Percentiles rank a stretch among this genome's conserved stretches.
phyloP scores from a whole-genome alignment of 495 filamentous ascomycete species.

The Aspergillus carlsbadensis region DNA sequence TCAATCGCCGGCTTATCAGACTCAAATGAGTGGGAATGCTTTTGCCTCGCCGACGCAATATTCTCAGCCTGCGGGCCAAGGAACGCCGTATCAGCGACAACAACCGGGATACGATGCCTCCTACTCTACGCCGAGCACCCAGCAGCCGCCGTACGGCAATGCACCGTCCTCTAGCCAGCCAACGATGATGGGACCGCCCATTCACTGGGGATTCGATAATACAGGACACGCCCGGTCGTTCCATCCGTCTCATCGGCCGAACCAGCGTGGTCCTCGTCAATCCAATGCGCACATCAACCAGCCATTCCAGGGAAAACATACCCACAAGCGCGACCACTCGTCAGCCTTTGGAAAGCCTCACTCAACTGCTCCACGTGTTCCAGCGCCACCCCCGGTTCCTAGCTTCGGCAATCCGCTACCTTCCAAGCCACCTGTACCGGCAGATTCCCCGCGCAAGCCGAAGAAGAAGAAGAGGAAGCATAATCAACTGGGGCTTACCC shows the following conservation, averaged over 20 bases:
- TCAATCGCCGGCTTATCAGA: slow-evolving; percentile 26
- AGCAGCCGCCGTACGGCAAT: slow-evolving; percentile 27
- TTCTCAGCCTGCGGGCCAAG: slow-evolving; percentile 28
- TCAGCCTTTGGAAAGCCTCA: slow-evolving; percentile 45
- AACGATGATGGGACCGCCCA: slow-evolving; percentile 56
- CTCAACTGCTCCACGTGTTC: slow-evolving; percentile 36
- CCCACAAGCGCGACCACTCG: slow-evolving; percentile 40
- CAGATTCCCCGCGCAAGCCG: slow-evolving; percentile 36
- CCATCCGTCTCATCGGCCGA: slow-evolving; percentile 20
- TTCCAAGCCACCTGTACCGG: slow-evolving; percentile 59
- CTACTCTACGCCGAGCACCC: slow-evolving; percentile 25
- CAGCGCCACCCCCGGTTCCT: slow-evolving; percentile 57
- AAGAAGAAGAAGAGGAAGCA: slow-evolving; percentile 79
- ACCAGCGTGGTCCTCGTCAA: slow-evolving; percentile 38
- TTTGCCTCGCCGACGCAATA: slow-evolving; percentile 27
- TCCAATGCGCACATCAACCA: slow-evolving; percentile 48
- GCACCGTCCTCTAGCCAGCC: slow-evolving; percentile 35
- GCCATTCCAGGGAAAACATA: slow-evolving; percentile 27
- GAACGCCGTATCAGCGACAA: slow-evolving; percentile 28
- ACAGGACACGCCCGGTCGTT: slow-evolving; percentile 25
- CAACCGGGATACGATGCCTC: slow-evolving; percentile 31
- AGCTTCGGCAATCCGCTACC: slow-evolving; percentile 61
- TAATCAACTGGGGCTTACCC: slow-evolving; percentile 79
- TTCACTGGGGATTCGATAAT: slow-evolving; percentile 57
- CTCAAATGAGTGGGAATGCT: slow-evolving; percentile 22